Percentiles rank a stretch among this genome's conserved stretches.
These are phyloP conservation scores for Aspergillus alliaceus DNA, from an alignment of 2,329 filamentous ascomycete species.

Conservation along the genomic window DNA sequence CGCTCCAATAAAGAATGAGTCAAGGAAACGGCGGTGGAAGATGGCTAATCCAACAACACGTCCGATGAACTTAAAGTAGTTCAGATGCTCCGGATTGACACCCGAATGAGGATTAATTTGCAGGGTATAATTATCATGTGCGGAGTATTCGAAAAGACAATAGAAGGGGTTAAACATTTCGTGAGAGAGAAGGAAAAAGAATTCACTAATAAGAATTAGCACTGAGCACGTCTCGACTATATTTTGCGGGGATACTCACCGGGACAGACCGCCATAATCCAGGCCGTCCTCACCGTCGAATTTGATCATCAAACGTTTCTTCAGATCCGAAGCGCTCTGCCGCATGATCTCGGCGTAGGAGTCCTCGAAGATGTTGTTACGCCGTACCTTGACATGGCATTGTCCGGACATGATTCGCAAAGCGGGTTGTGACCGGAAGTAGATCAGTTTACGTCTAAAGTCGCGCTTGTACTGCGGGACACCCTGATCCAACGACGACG, in stretches of 20 bases:
- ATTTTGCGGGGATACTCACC: constrained; percentile 45
- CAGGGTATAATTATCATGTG: constrained; percentile 99
- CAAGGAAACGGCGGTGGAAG: constrained; percentile 95
- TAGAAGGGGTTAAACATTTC: constrained; percentile 99
- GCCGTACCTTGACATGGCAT: constrained; percentile 95
- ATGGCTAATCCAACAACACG: constrained; percentile 95
- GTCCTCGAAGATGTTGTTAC: constrained; percentile 97
- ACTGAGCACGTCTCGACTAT: not conserved
- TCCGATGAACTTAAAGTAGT: constrained; percentile 99
- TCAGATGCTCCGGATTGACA: constrained; percentile 98
- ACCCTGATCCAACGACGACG: constrained; percentile 94
- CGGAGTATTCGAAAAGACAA: constrained; percentile 98
- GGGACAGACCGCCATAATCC: constrained; percentile 94
- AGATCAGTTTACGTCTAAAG: constrained; percentile 96
- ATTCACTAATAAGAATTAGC: constrained; percentile 63
- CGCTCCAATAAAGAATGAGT: constrained; percentile 98
- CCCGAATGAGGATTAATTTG: constrained; percentile 99
- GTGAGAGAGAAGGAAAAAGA: constrained; percentile 98
- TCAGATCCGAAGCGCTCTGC: constrained; percentile 90
- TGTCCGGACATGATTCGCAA: constrained; percentile 94
- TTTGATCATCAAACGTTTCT: constrained; percentile 99
- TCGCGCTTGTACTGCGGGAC: constrained; percentile 99
- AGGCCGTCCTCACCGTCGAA: constrained; percentile 98
- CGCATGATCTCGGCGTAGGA: constrained; percentile 98
- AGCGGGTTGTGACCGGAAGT: constrained; percentile 97